These are phyloP conservation scores for Ustilago bromivora DNA, from an alignment of 1,284 basidiomycete genomes.

Conservation along the genomic window DNA sequence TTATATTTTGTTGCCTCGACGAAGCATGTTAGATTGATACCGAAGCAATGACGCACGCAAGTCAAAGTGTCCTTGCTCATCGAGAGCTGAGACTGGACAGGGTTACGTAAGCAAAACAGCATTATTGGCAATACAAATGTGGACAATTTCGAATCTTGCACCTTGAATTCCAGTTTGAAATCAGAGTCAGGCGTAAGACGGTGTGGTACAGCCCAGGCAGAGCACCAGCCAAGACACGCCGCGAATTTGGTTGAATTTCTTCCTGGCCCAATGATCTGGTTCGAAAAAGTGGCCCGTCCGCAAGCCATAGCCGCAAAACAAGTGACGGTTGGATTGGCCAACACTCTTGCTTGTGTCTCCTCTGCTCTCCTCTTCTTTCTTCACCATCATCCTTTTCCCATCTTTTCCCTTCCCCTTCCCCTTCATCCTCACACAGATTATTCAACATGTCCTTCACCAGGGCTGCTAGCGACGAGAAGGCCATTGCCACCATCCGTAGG, in stretches of 20 bases:
- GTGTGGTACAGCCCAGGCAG: slow-evolving; percentile 17
- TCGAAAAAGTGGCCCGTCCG: slow-evolving; percentile 12
- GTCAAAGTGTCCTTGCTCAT: background rate
- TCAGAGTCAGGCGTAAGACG: slow-evolving; percentile 20
- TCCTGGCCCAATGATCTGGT: background rate
- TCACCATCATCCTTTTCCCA: slow-evolving; percentile 23
- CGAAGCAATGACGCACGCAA: background rate
- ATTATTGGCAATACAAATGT: slow-evolving; percentile 1
- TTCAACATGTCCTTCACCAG: slow-evolving; percentile 57
- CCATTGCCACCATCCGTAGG: slow-evolving; percentile 64
- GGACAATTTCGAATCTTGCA: background rate
- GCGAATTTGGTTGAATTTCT: background rate
- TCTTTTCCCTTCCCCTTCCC: slow-evolving; percentile 1
- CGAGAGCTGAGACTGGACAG: slow-evolving; percentile 8
- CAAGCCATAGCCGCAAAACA: background rate
- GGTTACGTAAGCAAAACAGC: background rate
- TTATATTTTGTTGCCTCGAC: background rate
- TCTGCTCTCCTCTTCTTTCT: slow-evolving; percentile 5
- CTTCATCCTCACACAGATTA: slow-evolving; percentile 5
- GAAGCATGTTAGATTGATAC: background rate
- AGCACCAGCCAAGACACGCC: background rate
- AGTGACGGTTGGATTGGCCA: slow-evolving; percentile 17
- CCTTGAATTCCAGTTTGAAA: slow-evolving; percentile 1
- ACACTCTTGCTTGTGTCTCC: slow-evolving; percentile 6
- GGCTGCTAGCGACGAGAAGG: slow-evolving; percentile 58